Evolutionary conservation across 352 stramenopile genomes (phyloP).

Genomic region (Blastocystis sp.): DNA sequence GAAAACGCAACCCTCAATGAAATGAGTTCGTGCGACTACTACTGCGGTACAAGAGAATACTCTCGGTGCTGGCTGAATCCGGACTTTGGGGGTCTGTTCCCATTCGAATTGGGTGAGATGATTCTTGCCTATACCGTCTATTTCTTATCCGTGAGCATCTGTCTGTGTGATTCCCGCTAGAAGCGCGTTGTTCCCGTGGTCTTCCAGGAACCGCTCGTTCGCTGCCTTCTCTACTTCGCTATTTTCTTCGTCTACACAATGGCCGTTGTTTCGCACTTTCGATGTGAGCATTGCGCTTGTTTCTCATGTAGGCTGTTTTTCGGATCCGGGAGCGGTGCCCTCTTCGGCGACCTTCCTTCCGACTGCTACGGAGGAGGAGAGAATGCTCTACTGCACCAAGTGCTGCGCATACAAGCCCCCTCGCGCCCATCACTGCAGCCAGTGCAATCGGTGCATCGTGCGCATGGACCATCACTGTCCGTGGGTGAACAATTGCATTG

Average conservation of each 20-base stretch:
- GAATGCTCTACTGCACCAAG: constrained; percentile 73
- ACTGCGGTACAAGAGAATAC: constrained; percentile 42
- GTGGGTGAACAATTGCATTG: constrained; percentile 82
- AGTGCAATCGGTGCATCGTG: constrained; percentile 79
- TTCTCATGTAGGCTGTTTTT: constrained; percentile 47
- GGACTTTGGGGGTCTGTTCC: constrained; percentile 41
- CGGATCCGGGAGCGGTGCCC: constrained; percentile 57
- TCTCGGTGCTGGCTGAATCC: constrained; percentile 37
- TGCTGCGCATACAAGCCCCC: constrained; percentile 80
- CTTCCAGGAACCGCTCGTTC: not conserved
- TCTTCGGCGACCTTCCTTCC: not conserved
- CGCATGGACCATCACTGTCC: constrained; percentile 80
- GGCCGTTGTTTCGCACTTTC: constrained; percentile 50
- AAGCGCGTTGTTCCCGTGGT: constrained; percentile 23
- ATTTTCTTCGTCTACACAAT: constrained; percentile 60
- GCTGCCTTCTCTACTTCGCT: constrained; percentile 2
- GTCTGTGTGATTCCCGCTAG: constrained; percentile 6
- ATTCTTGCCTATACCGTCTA: constrained; percentile 34
- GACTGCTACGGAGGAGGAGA: constrained; percentile 69
- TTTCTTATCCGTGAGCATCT: constrained; percentile 26
- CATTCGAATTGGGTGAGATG: constrained; percentile 31
- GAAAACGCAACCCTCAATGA: not conserved
- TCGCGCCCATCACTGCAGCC: constrained; percentile 78
- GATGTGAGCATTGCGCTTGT: not conserved
- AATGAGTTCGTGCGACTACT: constrained; percentile 1